A percentile compares a stretch with the other conserved stretches of the same genome.
Conservation (phyloP, 2,329 filamentous ascomycete species). For the Talaromyces funiculosus region DNA sequence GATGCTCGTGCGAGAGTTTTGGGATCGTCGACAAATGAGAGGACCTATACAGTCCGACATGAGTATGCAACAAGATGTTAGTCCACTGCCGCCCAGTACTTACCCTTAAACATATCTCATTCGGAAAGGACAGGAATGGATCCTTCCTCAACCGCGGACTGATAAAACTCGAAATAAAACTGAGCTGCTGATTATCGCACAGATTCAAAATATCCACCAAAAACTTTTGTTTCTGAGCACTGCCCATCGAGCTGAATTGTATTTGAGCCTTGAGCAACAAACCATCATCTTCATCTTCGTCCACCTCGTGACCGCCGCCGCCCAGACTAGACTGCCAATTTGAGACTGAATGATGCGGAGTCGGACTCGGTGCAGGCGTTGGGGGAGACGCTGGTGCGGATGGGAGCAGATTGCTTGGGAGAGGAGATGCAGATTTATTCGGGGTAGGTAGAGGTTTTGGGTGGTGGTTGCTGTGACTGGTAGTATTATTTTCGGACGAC, state of each 20-base stretch:
- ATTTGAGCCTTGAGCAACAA: conserved; percentile 73
- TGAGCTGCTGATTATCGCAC: conserved; percentile 90
- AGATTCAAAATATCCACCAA: conserved; percentile 85
- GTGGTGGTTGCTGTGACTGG: conserved; percentile 18
- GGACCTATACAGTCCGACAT: conserved; percentile 53
- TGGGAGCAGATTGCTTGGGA: conserved; percentile 57
- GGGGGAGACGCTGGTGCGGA: conserved; percentile 62
- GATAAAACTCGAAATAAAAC: conserved; percentile 94
- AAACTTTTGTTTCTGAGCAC: conserved; percentile 70
- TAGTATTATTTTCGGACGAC: conserved; percentile 20
- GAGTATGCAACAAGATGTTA: background rate
- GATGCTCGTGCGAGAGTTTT: conserved; percentile 88
- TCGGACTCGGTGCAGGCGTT: conserved; percentile 62
- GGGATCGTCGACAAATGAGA: conserved; percentile 95
- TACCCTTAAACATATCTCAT: conserved; percentile 86
- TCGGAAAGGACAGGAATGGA: conserved; percentile 84
- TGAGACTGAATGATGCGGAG: conserved; percentile 56
- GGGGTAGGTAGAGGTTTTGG: conserved; percentile 44
- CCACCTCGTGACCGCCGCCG: background rate
- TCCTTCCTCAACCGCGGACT: conserved; percentile 93
- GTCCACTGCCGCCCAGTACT: conserved; percentile 27
- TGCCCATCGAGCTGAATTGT: conserved; percentile 72
- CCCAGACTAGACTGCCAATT: conserved; percentile 35
- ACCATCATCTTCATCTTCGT: conserved; percentile 67
- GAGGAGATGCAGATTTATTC: conserved; percentile 46